Base-by-base conservation (phyloP, 1,284 basidiomycete genomes). In the Schizopora paradoxa region DNA sequence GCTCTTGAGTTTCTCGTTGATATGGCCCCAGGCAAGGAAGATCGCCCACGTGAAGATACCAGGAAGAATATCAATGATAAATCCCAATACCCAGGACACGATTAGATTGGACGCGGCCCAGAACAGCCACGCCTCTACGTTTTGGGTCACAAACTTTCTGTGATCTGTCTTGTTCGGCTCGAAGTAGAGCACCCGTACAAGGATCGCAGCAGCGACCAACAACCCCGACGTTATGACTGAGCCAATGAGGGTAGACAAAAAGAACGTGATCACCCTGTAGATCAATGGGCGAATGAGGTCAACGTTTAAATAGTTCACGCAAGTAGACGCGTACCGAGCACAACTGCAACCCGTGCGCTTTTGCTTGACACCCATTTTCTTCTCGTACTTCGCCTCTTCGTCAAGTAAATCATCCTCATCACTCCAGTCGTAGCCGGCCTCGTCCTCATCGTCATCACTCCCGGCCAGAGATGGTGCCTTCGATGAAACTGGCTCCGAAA, bases 41-140 rank as follows among this genome's bases (percentile, higher is more conserved):
- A 88, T 72, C 45, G 73, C 53, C 52, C 72, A 69, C 33, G 72
- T 74, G 41, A 69, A 55, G 38, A 82, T 45, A 34, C 68, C 65
- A 8, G 84, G 85, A 43, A 83, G 59, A 43, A 87, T 63, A 59
- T 87, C 80, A 54, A 86, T 67, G 49, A 82, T 63, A 62, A 86
- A 67, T 5, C 79, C 85, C 23, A 88, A 75, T 54, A 71, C 80
- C 85, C 85, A 88, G 2, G 85, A 87, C 41, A 86, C 70, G 47
- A 83, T 63, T 41, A 87, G 64, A 59, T 88, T 87, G 27, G 80
- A 73, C 2, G 84, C 84, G 6, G 76, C 77, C 84, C 86, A 88
- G 61, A 84, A 84, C 5, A 86, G 66, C 85, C 85, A 88, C 7
- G 82, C 80, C 55, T 84, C 71, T 40, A 86, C 62, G 57, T 86